Evolutionary conservation across 1,284 basidiomycete species (phyloP).

Genomic region (Moniliophthora roreri): DNA sequence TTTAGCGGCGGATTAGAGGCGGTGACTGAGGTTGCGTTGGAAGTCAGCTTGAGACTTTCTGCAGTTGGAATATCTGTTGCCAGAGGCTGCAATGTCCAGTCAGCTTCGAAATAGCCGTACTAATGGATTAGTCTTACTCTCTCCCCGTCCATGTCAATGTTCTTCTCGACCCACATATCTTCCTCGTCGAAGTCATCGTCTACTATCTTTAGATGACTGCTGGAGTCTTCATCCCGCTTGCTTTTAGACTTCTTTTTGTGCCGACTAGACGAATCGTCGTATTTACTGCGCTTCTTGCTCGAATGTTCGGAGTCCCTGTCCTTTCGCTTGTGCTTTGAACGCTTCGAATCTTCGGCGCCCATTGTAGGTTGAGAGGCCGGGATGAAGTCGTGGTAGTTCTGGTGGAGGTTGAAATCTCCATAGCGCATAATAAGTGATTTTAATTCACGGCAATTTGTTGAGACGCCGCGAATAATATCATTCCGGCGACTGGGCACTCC

Average conservation of each 20-base stretch:
- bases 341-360: not conserved
- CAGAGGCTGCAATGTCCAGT: slow-evolving; percentile 46
- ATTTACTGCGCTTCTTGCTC: slow-evolving; percentile 10
- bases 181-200: slow-evolving; percentile 68
- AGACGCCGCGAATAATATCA: too few species aligned
- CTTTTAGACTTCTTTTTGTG: slow-evolving; percentile 29
- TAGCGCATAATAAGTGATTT: too few species aligned
- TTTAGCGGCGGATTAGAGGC: slow-evolving; percentile 52
- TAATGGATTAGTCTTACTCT: slow-evolving; percentile 44
- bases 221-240: slow-evolving; percentile 25
- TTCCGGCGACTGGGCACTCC: too few species aligned
- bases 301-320: slow-evolving; percentile 10
- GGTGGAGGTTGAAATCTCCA: too few species aligned
- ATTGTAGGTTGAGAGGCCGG: not conserved
- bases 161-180: slow-evolving; percentile 86
- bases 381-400: too few species aligned
- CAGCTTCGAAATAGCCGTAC: not conserved
- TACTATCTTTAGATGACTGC: slow-evolving; percentile 41
- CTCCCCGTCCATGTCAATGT: slow-evolving; percentile 76
- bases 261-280: slow-evolving; percentile 10
- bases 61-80: slow-evolving; percentile 78
- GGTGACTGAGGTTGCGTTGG: slow-evolving; percentile 46
- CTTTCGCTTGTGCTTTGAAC: slow-evolving; percentile 12
- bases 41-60: slow-evolving; percentile 69
- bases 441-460: too few species aligned